phyloP scores from a whole-genome alignment of 106 monocot species.

The Acorus gramineus region DNA sequence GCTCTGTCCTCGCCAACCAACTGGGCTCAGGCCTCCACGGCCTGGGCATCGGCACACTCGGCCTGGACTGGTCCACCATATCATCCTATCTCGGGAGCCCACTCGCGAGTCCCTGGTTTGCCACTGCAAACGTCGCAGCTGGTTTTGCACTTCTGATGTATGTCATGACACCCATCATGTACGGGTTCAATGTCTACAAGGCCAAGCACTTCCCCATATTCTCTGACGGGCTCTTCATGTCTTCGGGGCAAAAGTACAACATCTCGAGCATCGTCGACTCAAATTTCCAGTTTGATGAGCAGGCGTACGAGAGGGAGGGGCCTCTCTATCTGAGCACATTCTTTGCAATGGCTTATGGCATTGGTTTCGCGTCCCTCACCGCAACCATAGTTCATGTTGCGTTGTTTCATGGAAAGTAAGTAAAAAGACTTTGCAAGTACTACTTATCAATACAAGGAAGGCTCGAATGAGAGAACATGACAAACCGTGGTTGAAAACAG shows the following conservation, averaged over 20 bases:
- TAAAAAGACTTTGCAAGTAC: too few species aligned
- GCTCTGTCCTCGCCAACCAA: slow-evolving; percentile 21
- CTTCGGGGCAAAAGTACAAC: slow-evolving; percentile 12
- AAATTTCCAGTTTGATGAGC: slow-evolving; percentile 15
- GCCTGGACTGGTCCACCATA: slow-evolving; percentile 23
- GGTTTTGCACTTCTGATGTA: slow-evolving; percentile 18
- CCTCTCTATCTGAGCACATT: slow-evolving; percentile 21
- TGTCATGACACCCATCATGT: slow-evolving; percentile 14
- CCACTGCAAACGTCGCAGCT: slow-evolving; percentile 16
- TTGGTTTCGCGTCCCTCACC: slow-evolving; percentile 23
- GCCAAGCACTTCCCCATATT: slow-evolving; percentile 26
- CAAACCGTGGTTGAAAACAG: too few species aligned
- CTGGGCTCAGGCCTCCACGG: slow-evolving; percentile 19
- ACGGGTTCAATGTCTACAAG: slow-evolving; percentile 17
- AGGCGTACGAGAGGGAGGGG: slow-evolving; percentile 7
- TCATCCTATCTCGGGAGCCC: slow-evolving; percentile 26
- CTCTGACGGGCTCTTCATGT: slow-evolving; percentile 13
- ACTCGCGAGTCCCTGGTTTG: slow-evolving; percentile 28
- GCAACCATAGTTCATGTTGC: slow-evolving; percentile 15
- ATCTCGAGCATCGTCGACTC: slow-evolving; percentile 17
- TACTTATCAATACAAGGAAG: too few species aligned
- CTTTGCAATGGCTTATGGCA: slow-evolving; percentile 24
- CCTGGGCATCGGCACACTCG: slow-evolving; percentile 18
- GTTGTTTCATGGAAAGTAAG: slow-evolving; percentile 20
- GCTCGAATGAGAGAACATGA: too few species aligned